These are phyloP conservation scores for Apophysomyces sp. DNA, from an alignment of 371 early-diverging fungal species.

Conservation along the genomic window DNA sequence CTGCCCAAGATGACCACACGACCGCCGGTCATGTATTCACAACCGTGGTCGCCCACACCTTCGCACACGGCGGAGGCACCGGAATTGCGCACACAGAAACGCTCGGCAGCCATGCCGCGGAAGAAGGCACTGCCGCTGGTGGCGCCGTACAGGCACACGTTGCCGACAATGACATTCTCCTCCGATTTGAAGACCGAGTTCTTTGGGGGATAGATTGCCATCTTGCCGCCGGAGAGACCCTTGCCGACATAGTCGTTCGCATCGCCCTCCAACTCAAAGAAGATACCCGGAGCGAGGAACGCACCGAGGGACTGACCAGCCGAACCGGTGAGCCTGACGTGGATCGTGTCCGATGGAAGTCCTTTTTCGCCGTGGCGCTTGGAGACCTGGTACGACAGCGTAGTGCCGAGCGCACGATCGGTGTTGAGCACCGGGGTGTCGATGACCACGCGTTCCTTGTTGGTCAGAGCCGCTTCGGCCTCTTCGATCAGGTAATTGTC, in stretches of 20 bases:
- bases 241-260: slow-evolving; percentile 98
- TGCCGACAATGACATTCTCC: slow-evolving; percentile 93
- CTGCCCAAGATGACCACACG: slow-evolving; percentile 80
- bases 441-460: slow-evolving; percentile 61
- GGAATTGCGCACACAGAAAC: slow-evolving; percentile 97
- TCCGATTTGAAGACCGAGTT: slow-evolving; percentile 73
- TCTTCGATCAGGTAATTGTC: slow-evolving; percentile 70
- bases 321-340: slow-evolving; percentile 85
- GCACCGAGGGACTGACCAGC: slow-evolving; percentile 97
- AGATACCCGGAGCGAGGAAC: slow-evolving; percentile 90
- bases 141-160: slow-evolving; percentile 97
- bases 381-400: slow-evolving; percentile 88
- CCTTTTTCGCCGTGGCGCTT: slow-evolving; percentile 79
- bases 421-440: slow-evolving; percentile 83
- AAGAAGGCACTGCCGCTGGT: slow-evolving; percentile 91
- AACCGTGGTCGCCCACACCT: slow-evolving; percentile 98
- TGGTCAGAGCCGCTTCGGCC: slow-evolving; percentile 68
- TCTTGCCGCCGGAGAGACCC: slow-evolving; percentile 91
- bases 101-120: slow-evolving; percentile 94
- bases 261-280: slow-evolving; percentile 94
- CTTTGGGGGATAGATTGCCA: slow-evolving; percentile 90
- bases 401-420: slow-evolving; percentile 92
- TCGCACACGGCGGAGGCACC: slow-evolving; percentile 95
- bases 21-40: slow-evolving; percentile 98
- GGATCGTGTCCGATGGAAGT: slow-evolving; percentile 83